Evolutionary conservation across 192 early-diverging fungal genomes (phyloP), one percentile per base, ranked within the genome.

Genomic region (Linnemannia schmuckeri): DNA sequence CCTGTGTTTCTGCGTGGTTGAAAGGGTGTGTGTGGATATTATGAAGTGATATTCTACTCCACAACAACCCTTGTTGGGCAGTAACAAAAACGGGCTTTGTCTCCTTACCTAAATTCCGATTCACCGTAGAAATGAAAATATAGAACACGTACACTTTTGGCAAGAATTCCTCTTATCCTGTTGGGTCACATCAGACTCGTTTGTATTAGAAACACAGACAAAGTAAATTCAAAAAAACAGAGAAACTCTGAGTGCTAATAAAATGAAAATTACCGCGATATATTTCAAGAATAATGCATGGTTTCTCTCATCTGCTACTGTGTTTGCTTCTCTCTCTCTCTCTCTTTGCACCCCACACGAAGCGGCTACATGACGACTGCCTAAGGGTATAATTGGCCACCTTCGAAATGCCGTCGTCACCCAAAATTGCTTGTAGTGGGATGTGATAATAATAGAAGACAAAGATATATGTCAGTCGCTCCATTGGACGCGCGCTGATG

Each of bases 1-100:
- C 24, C 52, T 76, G 49, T 66, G 24, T 76, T 54, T 76, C 57
- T 40, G 22, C 75, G 49, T 76, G 57, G 57, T 41, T 42, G 13
- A 49, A 15, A 18, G 47, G 17, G 15, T 42, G 42, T 44, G 15
- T 49, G 18, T 38, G 33, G 44, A 54, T 41, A 30, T 63, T n/a
- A 30, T 15, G 24, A 63, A 0, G 27, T 12, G 57, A 33, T n/a
- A 30, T n/a, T 63, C 57, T 30, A 63, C 57, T 13, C 57, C 57
- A 63, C 57, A 63, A 30, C 57, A n/a, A 9, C 9, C 15, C 27
- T 27, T 13, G 30, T 46, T 10, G 42, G 6, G n/a, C 13, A 77
- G 70, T 42, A 72, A 35, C 41, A 74, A 47, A 74, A 49, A 44
- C 73, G 17, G 37, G 41, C 70, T 41, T 24, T 71, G 38, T 66